Conservation (phyloP, 106 monocot genomes). For the Dioscorea dumetorum region DNA sequence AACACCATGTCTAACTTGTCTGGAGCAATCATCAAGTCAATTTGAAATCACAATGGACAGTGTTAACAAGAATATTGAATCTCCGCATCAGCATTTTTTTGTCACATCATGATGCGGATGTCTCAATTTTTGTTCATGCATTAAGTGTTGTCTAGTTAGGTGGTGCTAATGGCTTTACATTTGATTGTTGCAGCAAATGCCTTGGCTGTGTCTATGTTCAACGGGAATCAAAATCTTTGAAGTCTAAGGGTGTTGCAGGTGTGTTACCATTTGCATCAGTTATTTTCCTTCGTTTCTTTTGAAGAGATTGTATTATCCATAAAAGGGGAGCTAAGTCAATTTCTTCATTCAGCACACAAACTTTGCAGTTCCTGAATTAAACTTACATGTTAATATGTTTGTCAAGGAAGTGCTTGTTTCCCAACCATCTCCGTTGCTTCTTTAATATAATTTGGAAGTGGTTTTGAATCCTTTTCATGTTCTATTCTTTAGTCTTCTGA, state of each 20-base stretch:
- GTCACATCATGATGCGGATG: background rate
- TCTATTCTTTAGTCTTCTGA: background rate
- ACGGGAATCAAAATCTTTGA: slow-evolving; percentile 80
- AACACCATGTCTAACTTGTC: background rate
- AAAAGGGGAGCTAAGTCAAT: background rate
- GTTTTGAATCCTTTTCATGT: background rate
- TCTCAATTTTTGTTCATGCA: background rate
- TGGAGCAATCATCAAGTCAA: background rate
- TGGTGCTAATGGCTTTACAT: background rate
- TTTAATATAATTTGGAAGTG: background rate
- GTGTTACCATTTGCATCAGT: background rate
- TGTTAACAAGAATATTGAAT: background rate
- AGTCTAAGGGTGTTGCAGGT: slow-evolving; percentile 87
- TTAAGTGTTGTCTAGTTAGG: background rate
- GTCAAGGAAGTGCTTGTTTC: background rate
- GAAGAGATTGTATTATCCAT: background rate
- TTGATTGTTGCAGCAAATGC: slow-evolving; percentile 70
- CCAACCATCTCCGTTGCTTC: background rate
- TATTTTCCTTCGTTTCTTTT: background rate
- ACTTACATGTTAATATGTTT: background rate
- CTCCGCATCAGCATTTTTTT: background rate
- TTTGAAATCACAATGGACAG: background rate
- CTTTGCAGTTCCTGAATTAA: background rate
- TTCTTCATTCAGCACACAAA: background rate
- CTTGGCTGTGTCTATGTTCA: slow-evolving; percentile 97